Evolutionary conservation across 768 basidiomycete genomes (phyloP), one percentile per base, ranked within the genome.

Genomic region (Dictyophora rubrovolvata): DNA sequence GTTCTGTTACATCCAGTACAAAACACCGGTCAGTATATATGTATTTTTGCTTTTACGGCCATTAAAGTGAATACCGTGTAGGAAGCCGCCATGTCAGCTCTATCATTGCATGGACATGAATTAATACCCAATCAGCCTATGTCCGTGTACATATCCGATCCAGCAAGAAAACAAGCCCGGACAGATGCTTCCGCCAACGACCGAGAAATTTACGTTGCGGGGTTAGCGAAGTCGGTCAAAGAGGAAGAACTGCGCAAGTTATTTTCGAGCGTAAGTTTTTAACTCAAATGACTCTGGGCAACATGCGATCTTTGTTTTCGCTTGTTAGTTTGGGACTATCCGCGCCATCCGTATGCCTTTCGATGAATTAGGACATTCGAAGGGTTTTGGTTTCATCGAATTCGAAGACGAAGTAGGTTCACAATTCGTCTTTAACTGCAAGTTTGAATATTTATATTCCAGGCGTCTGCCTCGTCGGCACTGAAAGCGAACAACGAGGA

Each of bases 1-100:
- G 48, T 98, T 99, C 70, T 93, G 91, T 66, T 99, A 98, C 69
- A 77, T 99, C 1, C 96, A 98, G 62, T 97, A 82, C 68, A 86
- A 85, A 1, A 83, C 83, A 18, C 89, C 91, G 0, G 94, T 92
- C 59, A 54, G 87, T 75, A 1, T 14, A 36, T 46, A n/a, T 20
- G 21, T 56, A 22, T 50, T n/a, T 60, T 12, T 18, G 53, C 14
- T 18, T 54, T 17, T 55, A 17, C 8, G 37, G 48, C 11, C 37
- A 46, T 28, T 28, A 2, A 28, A 28, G 28, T 28, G 28, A 28
- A 33, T 54, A 14, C 8, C 14, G 34, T 33, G 16, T 81, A 65
- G 93, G 65, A 66, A 1, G 65, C 73, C 1, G 76, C 96, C 0
- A 75, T 88, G 68, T 76, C 75, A 23, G 87, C 94, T 0, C 75